Percentiles rank a stretch among this genome's conserved stretches.
These are phyloP conservation scores for Thalassiosira allenii DNA, from an alignment of 352 stramenopile genomes.

Conservation along the genomic window DNA sequence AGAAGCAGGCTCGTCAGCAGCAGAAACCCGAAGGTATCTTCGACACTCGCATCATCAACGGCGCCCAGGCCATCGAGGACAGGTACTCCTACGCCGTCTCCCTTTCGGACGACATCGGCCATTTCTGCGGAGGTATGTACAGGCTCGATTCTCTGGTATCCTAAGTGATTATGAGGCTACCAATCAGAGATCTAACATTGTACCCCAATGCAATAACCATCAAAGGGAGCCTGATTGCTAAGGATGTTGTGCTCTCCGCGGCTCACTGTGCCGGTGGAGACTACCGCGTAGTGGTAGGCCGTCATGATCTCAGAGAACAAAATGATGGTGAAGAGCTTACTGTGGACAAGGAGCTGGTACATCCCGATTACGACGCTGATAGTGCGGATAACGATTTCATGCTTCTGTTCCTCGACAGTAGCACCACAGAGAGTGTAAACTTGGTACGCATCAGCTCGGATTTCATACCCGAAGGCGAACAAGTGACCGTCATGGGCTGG, in stretches of 20 bases:
- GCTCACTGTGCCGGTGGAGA: slow-evolving; percentile 30
- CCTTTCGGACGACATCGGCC: slow-evolving; percentile 29
- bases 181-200: slow-evolving; percentile 6
- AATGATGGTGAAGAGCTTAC: slow-evolving; percentile 11
- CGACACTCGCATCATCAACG: slow-evolving; percentile 32
- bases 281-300: slow-evolving; percentile 14
- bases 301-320: slow-evolving; percentile 8
- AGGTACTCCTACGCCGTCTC: slow-evolving; percentile 52
- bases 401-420: slow-evolving; percentile 60
- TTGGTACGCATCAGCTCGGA: slow-evolving; percentile 38
- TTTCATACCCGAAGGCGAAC: neutral
- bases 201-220: slow-evolving; percentile 26
- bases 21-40: neutral
- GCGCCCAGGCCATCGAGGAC: slow-evolving; percentile 11
- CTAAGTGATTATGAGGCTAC: no score
- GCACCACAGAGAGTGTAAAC: slow-evolving; percentile 14
- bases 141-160: neutral
- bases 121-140: slow-evolving; percentile 34
- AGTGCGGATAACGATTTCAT: slow-evolving; percentile 65
- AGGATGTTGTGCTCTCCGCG: slow-evolving; percentile 49
- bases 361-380: slow-evolving; percentile 61
- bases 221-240: slow-evolving; percentile 41
- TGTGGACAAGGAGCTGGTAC: slow-evolving; percentile 26
- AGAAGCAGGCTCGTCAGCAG: no score
- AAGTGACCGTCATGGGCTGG: slow-evolving; percentile 52